phyloP scores from a whole-genome alignment of 2,329 filamentous ascomycete genomes.

The Talaromyces sp. region DNA sequence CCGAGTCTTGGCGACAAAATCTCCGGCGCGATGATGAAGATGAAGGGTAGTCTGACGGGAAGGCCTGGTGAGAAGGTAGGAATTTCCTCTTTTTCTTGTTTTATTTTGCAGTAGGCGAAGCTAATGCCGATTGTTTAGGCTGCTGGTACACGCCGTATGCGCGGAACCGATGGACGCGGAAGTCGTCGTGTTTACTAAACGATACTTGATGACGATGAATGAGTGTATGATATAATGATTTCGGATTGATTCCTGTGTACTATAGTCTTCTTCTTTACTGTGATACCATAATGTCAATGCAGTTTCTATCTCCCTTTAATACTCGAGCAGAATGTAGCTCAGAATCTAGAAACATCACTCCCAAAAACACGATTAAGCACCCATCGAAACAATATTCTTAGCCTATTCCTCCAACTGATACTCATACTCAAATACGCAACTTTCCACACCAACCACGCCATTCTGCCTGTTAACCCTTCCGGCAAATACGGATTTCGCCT shows the following conservation, averaged over 20 bases:
- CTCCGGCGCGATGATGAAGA: constrained; percentile 68
- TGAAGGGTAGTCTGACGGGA: constrained; percentile 67
- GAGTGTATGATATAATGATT: constrained; percentile 5
- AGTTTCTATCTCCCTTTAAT: not conserved
- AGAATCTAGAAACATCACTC: constrained; percentile 43
- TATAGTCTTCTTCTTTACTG: too few species aligned
- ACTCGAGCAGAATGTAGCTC: too few species aligned
- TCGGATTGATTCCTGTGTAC: not conserved
- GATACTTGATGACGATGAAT: not conserved
- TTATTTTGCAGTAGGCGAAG: not conserved
- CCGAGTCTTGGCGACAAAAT: constrained; percentile 72
- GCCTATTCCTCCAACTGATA: constrained; percentile 46
- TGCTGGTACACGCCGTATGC: constrained; percentile 70
- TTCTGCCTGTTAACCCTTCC: constrained; percentile 38
- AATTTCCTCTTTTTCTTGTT: not conserved
- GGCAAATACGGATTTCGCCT: constrained; percentile 31
- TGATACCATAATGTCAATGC: constrained; percentile 4
- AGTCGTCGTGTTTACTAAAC: constrained; percentile 25
- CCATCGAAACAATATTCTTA: constrained; percentile 43
- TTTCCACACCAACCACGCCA: constrained; percentile 45
- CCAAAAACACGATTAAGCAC: constrained; percentile 43
- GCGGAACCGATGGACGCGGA: constrained; percentile 68
- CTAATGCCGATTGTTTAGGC: constrained; percentile 48
- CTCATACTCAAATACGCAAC: constrained; percentile 47
- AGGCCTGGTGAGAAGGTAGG: constrained; percentile 67